A percentile compares a stretch with the other conserved stretches of the same genome.
phyloP scores from a whole-genome alignment of 306 rosid species.

The Casuarina equisetifolia region DNA sequence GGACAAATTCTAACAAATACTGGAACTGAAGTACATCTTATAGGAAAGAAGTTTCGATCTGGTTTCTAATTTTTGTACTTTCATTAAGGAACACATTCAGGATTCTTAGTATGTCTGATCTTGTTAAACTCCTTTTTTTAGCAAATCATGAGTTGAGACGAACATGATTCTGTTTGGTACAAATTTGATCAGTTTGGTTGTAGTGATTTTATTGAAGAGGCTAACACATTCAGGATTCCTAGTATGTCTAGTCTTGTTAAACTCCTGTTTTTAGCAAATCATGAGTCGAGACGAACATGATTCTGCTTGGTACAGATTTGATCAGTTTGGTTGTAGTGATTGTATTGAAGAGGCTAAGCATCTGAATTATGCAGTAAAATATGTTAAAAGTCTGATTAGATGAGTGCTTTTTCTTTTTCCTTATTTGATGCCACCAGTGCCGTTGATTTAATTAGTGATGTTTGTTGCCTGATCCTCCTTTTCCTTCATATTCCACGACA shows the following conservation, averaged over 20 bases:
- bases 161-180: slow-evolving; percentile 17
- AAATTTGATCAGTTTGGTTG: slow-evolving; percentile 42
- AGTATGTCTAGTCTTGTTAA: not conserved
- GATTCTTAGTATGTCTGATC: no score
- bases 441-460: not conserved
- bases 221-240: not conserved
- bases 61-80: no score
- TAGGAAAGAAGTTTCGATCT: no score
- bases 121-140: no score
- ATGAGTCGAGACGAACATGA: slow-evolving; percentile 16
- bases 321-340: slow-evolving; percentile 36
- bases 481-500: no score
- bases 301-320: slow-evolving; percentile 39
- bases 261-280: not conserved
- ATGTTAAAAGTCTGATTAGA: not conserved
- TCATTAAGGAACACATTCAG: no score
- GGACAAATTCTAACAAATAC: no score
- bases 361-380: slow-evolving; percentile 6
- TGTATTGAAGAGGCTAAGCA: slow-evolving; percentile 44
- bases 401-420: not conserved
- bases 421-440: not conserved
- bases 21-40: no score
- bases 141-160: slow-evolving; percentile 6
- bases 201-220: slow-evolving; percentile 42
- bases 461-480: no score